Evolutionary conservation across 345 rosid species (phyloP).

Genomic region (Salix koriyanagi): DNA sequence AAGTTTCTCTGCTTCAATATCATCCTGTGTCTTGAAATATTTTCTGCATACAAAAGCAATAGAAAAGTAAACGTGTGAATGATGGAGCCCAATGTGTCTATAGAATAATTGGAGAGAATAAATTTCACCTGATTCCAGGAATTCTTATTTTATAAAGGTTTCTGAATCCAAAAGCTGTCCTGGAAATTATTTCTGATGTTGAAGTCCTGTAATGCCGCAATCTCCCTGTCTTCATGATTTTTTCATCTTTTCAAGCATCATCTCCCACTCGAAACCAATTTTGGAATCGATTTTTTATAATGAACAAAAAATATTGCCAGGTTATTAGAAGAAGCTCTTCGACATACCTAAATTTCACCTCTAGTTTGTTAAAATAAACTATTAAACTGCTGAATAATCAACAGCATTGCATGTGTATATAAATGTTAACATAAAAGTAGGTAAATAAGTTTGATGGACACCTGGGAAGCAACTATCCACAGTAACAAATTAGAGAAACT

Average conservation of each 20-base stretch:
- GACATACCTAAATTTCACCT: too few species aligned
- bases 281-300: conserved; percentile 31
- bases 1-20: conserved; percentile 9
- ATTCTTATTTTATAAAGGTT: conserved; percentile 13
- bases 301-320: not conserved
- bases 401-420: too few species aligned
- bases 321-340: too few species aligned
- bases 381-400: too few species aligned
- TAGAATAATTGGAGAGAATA: conserved; percentile 8
- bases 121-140: not conserved
- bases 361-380: too few species aligned
- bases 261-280: conserved; percentile 30
- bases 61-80: too few species aligned
- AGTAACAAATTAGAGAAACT: not conserved
- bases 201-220: conserved; percentile 35
- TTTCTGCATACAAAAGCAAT: not conserved
- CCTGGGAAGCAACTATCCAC: not conserved
- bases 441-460: too few species aligned
- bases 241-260: conserved; percentile 44
- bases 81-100: too few species aligned
- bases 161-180: conserved; percentile 49
- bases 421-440: too few species aligned
- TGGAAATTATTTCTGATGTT: conserved; percentile 49
- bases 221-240: conserved; percentile 26
- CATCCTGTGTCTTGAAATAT: conserved; percentile 7